These are phyloP conservation scores for Ormosia emarginata DNA, from an alignment of 306 rosid species.

Conservation along the genomic window DNA sequence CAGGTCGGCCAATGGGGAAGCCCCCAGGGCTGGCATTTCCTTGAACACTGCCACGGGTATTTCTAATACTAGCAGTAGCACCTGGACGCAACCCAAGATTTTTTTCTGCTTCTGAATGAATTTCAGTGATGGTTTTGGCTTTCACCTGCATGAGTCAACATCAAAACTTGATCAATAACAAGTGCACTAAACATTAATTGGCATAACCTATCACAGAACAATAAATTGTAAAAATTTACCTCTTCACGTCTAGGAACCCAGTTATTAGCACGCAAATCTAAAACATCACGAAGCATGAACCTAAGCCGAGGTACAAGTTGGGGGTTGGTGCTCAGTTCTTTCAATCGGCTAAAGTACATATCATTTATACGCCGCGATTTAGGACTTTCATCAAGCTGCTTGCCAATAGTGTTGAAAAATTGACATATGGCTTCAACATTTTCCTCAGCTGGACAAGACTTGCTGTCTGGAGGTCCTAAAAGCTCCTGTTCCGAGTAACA, in stretches of 20 bases:
- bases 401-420: constrained; percentile 69
- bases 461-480: constrained; percentile 53
- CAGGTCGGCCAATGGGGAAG: constrained; percentile 57
- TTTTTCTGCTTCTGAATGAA: constrained; percentile 84
- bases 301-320: constrained; percentile 62
- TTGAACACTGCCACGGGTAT: constrained; percentile 51
- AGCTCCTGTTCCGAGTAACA: constrained; percentile 54
- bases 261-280: constrained; percentile 67
- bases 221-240: constrained; percentile 31
- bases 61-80: constrained; percentile 69
- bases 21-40: constrained; percentile 61
- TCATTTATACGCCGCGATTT: constrained; percentile 62
- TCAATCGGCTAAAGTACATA: constrained; percentile 55
- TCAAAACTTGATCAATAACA: constrained; percentile 10
- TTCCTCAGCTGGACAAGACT: constrained; percentile 70
- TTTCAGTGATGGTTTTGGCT: constrained; percentile 86
- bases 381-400: constrained; percentile 67
- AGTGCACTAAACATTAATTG: background rate
- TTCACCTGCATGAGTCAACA: constrained; percentile 43
- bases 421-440: constrained; percentile 92
- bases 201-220: background rate
- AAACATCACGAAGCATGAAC: constrained; percentile 63
- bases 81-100: constrained; percentile 89
- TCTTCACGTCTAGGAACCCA: constrained; percentile 89
- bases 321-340: constrained; percentile 54